Percentiles rank a stretch among this genome's conserved stretches.
Conservation (phyloP, 2,329 filamentous ascomycete genomes). For the Ophiostoma triangulosporum region DNA sequence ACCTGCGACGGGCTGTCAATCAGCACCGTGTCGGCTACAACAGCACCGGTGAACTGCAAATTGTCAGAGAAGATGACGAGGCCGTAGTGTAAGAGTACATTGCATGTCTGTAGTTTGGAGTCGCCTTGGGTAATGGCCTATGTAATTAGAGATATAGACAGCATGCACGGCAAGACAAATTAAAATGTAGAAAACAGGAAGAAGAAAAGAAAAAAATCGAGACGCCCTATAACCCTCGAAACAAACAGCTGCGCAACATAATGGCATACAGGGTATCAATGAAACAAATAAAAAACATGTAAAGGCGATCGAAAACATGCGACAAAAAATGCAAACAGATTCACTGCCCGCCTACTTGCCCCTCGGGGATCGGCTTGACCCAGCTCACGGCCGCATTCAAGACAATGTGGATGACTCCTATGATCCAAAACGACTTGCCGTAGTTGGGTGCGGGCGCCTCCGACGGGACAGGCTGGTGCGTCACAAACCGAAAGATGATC, state of each 20-base stretch:
- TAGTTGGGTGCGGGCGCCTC: conserved; percentile 35
- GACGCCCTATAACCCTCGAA: background rate
- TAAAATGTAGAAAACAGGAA: background rate
- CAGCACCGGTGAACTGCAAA: conserved; percentile 29
- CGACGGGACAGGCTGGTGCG: conserved; percentile 13
- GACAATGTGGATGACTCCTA: conserved; percentile 60
- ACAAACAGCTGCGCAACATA: background rate
- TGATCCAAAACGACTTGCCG: conserved; percentile 63
- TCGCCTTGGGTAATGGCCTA: background rate
- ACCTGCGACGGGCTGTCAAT: conserved; percentile 42
- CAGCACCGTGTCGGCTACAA: conserved; percentile 44
- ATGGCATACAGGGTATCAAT: background rate
- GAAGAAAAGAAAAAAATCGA: background rate
- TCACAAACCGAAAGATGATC: conserved; percentile 60
- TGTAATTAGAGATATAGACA: background rate
- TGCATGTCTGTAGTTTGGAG: background rate
- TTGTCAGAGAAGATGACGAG: background rate
- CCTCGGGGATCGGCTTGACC: conserved; percentile 41
- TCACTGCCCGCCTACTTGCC: conserved; percentile 34
- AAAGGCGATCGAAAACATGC: background rate
- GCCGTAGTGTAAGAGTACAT: background rate
- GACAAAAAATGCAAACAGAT: background rate
- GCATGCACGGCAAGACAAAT: background rate
- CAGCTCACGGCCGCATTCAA: conserved; percentile 51
- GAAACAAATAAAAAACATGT: background rate